Evolutionary conservation across 139 green algal genomes (phyloP), one percentile per base, ranked within the genome.

Genomic region (Picochlorum sp.): DNA sequence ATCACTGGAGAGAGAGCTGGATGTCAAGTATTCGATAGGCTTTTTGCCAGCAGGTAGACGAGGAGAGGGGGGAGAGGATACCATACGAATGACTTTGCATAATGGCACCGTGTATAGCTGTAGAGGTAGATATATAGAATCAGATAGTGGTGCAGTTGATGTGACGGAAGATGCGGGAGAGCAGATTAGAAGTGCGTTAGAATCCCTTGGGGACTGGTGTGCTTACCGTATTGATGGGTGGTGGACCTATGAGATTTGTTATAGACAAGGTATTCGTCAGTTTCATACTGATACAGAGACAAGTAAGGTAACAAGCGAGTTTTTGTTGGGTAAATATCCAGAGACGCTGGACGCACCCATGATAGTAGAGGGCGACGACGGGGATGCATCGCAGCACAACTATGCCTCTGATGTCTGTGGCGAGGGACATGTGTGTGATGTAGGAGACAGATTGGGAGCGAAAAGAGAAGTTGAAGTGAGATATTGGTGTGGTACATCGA

Each of bases 231-330:
- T 89, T 11, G 88, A 95, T 57, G 88, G 85, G 11, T 86, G 86
- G 71, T 96, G 90, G 90, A 94, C 84, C 10, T 96, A 95, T 64
- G 88, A 95, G 80, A 28, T 91, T 45, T 96, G 90, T 78, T 87
- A 90, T 69, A 76, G 81, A 59, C 84, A 88, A 65, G 65, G 82
- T 4, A 65, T 86, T 37, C 66, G 81, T 21, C 90, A 96, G 68
- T 94, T 85, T 56, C 79, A 92, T 37, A 74, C 85, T 62, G 81
- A 83, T 34, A 61, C 47, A 26, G 47, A 54, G n/a, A 11, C 8
- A 13, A 21, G 11, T 10, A 21, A 26, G n/a, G 47, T 54, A 7
- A 21, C 16, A 20, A 54, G 18, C 16, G 47, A 54, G 15, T 54
- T 54, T 54, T 26, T 20, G 47, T 21, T 54, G 18, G 47, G 47